Conservation (phyloP, 2,329 filamentous ascomycete genomes). For the Xylariomycetidae sp. region DNA sequence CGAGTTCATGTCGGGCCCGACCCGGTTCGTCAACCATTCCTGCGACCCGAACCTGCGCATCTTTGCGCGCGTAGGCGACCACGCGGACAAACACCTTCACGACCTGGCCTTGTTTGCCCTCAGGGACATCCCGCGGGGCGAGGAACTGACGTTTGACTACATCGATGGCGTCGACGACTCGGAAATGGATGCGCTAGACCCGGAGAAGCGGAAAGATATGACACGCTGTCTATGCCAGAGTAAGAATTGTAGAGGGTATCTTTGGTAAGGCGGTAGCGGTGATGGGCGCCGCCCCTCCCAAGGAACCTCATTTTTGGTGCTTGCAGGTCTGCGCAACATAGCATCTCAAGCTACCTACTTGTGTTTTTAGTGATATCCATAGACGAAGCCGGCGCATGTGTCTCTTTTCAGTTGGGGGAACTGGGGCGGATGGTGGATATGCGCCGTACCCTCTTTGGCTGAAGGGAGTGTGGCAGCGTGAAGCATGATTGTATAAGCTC, state of each 20-base stretch:
- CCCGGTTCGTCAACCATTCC: constrained; percentile 78
- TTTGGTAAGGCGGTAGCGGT: too few relatives aligned
- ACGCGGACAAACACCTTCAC: constrained; percentile 69
- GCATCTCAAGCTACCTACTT: too few relatives aligned
- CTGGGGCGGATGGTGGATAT: too few relatives aligned
- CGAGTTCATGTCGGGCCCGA: constrained; percentile 72
- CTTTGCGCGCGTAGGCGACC: constrained; percentile 74
- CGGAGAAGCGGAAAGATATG: constrained; percentile 48
- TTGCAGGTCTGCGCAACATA: too few relatives aligned
- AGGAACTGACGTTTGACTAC: constrained; percentile 79
- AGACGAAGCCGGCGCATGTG: too few relatives aligned
- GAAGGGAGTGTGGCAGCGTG: too few relatives aligned
- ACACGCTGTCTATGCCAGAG: constrained; percentile 59
- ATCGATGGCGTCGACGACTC: constrained; percentile 57
- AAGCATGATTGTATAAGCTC: too few relatives aligned
- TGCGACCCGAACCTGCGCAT: constrained; percentile 76
- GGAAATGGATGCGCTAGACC: constrained; percentile 45
- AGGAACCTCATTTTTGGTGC: too few relatives aligned
- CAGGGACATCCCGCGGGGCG: constrained; percentile 56
- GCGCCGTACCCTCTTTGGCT: too few relatives aligned
- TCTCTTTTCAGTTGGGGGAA: too few relatives aligned
- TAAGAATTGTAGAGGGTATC: constrained; percentile 60
- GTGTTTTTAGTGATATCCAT: too few relatives aligned
- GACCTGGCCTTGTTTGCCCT: constrained; percentile 74
- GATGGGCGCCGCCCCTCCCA: too few relatives aligned